Percentiles rank a stretch among this genome's conserved stretches.
These are phyloP conservation scores for Herpetomonas muscarum DNA, from an alignment of 208 protist genomes.

Conservation along the genomic window DNA sequence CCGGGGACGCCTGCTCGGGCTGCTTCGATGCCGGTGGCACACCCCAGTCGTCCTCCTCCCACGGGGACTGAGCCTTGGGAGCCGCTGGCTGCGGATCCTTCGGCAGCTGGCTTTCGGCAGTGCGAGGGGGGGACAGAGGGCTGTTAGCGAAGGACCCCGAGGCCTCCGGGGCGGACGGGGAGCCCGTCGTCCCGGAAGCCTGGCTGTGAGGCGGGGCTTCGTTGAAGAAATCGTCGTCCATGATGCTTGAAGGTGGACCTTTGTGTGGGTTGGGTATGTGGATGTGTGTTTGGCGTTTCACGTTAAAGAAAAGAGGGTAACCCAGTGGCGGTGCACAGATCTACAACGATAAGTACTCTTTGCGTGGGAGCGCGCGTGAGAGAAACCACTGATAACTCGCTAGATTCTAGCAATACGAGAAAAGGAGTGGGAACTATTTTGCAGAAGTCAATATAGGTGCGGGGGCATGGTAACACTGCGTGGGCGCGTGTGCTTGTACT, in stretches of 20 bases:
- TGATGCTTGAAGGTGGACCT: too few species aligned
- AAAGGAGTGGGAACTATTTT: too few species aligned
- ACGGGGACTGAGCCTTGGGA: too few species aligned
- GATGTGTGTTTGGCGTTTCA: conserved; percentile 8
- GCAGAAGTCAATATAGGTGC: too few species aligned
- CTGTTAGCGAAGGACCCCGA: background rate
- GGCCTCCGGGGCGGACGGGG: background rate
- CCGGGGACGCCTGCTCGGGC: background rate
- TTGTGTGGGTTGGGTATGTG: background rate
- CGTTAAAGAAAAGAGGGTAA: conserved; percentile 1
- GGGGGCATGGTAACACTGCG: too few species aligned
- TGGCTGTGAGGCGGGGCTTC: background rate
- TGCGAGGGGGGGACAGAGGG: background rate
- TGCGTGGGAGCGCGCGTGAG: too few species aligned
- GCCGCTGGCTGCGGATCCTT: background rate
- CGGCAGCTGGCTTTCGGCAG: background rate
- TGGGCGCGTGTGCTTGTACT: too few species aligned
- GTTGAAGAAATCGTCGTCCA: conserved; percentile 3
- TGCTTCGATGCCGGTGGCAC: background rate
- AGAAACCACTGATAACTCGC: too few species aligned
- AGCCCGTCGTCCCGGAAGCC: background rate
- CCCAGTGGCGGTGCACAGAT: too few species aligned
- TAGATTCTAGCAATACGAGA: too few species aligned
- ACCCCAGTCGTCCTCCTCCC: conserved; percentile 19
- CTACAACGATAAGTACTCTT: too few species aligned